A percentile compares a stretch with the other conserved stretches of the same genome.
Conservation (phyloP, 2,329 filamentous ascomycete genomes). For the Calcarisporium arbuscula region DNA sequence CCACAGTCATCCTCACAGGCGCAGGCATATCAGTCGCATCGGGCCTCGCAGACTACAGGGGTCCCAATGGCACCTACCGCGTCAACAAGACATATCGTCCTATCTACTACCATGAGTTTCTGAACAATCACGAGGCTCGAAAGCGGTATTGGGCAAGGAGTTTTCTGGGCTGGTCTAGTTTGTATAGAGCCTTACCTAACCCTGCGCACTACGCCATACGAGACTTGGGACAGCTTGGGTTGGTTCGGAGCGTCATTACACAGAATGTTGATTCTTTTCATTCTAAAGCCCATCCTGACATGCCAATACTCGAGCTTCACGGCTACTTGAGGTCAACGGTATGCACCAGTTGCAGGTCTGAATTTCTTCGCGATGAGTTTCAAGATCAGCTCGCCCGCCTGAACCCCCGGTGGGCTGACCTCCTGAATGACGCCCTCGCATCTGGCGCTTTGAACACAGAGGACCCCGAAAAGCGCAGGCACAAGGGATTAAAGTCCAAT, state of each 20-base stretch:
- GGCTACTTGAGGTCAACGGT: conserved; percentile 78
- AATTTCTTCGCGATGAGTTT: conserved; percentile 66
- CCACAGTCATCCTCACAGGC: conserved; percentile 57
- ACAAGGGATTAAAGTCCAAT: conserved; percentile 72
- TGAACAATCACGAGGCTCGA: conserved; percentile 71
- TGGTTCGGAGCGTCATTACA: conserved; percentile 74
- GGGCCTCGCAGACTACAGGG: conserved; percentile 88
- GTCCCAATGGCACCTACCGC: conserved; percentile 83
- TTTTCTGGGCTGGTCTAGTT: conserved; percentile 84
- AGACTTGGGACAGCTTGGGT: conserved; percentile 63
- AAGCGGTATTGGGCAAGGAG: conserved; percentile 95
- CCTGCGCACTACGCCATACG: conserved; percentile 70
- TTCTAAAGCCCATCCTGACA: conserved; percentile 62
- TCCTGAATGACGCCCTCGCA: conserved; percentile 64
- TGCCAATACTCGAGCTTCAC: conserved; percentile 80
- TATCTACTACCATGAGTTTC: conserved; percentile 90
- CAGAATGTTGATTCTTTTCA: conserved; percentile 99
- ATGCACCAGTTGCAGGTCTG: conserved; percentile 71
- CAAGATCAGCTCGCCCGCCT: conserved; percentile 69
- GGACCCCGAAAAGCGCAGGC: conserved; percentile 61
- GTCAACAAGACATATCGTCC: conserved; percentile 86
- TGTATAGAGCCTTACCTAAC: conserved; percentile 76
- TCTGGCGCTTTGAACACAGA: conserved; percentile 73
- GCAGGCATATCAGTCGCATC: conserved; percentile 92
- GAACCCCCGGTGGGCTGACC: conserved; percentile 80